Base-by-base conservation (phyloP, 2,329 filamentous ascomycete species). In the Exophiala sp. region DNA sequence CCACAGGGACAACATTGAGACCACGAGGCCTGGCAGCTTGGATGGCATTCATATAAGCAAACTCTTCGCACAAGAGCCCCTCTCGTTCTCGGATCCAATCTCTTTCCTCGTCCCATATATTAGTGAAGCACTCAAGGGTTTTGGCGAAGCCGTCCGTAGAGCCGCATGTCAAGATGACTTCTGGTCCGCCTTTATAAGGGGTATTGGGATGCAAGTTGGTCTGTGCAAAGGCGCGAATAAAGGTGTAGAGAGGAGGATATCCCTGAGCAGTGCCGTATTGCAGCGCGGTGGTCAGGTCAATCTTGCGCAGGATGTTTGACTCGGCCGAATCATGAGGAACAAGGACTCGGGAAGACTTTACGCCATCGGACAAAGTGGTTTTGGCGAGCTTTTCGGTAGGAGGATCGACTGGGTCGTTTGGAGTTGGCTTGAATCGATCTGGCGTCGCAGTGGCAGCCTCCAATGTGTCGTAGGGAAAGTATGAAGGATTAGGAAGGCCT, bases 381-480 rank as follows among this genome's bases (percentile, higher is more conserved):
- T 72, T 69, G 16, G 76, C 65, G 44, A 67, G 64, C 14, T 68
- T 65, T 7, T 41, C 49, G 12, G 71, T 62, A 2, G 77, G 70
- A 24, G 75, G 73, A 61, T 79, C 75, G 49, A 78, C 65, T 24
- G 83, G 82, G 43, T 78, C 74, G 67, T 87, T 88, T 35, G 84
- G 81, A 9, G 85, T 85, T 1, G 87, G 87, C 33, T 81, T 78
- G 78, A 88, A 94, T 69, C 91, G 82, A 60, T 87, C 77, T 6
- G 89, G 85, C 58, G 82, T 81, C 32, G 89, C 89, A 57, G 87
- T 83, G 61, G 87, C 84, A 38, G 91, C 89, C 71, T 95, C 89
- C 59, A 96, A 83, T 0, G 90, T 94, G 65, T 96, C 91, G 71
- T 88, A 96, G 7, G 91, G 91, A 66, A 96, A 96, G 73, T 89